Base-by-base conservation (phyloP, 352 stramenopile genomes). In the Phytophthora chlamydospora region DNA sequence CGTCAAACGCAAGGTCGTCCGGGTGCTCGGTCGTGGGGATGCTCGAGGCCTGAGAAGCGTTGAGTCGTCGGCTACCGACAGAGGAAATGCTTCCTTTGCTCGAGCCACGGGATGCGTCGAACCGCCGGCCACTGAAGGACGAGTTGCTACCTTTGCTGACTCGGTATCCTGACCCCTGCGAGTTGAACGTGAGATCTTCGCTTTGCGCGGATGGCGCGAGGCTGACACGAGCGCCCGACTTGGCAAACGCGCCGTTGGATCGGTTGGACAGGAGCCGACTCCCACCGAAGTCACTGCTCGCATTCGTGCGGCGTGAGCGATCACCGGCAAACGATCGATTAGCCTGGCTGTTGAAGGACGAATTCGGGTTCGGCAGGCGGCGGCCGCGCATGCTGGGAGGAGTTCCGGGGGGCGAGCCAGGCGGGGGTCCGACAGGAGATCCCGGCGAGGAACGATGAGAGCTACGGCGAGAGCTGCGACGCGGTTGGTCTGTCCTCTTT, bases 151-250 rank as follows among this genome's bases (percentile, higher is more conserved):
- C 55, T 43, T 66, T 60, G 19, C 44, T 63, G 19, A 14, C 34
- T 40, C 32, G 44, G 16, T 48, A 54, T 13, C 38, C 55, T 31
- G 61, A 64, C 8, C 58, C 44, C n/a, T 68, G 35, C 9, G 58
- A 50, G 10, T 50, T 58, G 27, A 72, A 76, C 36, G 49, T 43
- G 44, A 79, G 57, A n/a, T 76, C 63, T 34, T 71, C 63, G 32
- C 59, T 42, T 11, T 70, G 55, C 12, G 42, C 55, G 4, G 56
- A 67, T 44, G 48, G 61, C 21, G 57, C 57, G 0, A 65, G 34
- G 40, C 69, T 75, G 49, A 70, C 47, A 49, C 65, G 65, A 0
- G 51, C 54, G 17, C 40, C 24, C 0, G 56, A 63, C 34, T 69
- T 62, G 17, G 33, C 47, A 42, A 74, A 73, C 7, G 39, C 49